Percentiles rank a stretch among this genome's conserved stretches.
phyloP scores from a whole-genome alignment of 2,329 filamentous ascomycete genomes.

The Chrysoporthe austroafricana region DNA sequence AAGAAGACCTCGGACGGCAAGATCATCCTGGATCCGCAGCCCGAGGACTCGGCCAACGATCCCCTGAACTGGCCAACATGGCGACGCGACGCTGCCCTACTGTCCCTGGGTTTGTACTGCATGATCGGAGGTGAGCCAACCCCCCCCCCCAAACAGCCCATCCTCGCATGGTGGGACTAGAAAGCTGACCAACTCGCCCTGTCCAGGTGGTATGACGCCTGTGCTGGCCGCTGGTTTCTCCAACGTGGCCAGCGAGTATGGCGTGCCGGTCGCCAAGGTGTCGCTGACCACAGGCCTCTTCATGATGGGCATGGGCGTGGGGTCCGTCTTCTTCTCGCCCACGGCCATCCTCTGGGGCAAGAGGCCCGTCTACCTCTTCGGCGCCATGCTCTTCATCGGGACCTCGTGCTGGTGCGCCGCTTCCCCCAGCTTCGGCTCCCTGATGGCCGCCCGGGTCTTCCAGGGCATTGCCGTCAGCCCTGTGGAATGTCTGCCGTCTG shows the following conservation, averaged over 20 bases:
- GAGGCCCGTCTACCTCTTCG: slow-evolving; percentile 82
- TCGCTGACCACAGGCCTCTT: slow-evolving; percentile 88
- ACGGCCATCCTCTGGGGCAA: slow-evolving; percentile 93
- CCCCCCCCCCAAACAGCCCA: not conserved
- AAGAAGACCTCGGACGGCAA: slow-evolving; percentile 79
- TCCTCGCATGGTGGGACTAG: not conserved
- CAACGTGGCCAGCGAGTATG: slow-evolving; percentile 69
- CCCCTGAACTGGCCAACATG: slow-evolving; percentile 89
- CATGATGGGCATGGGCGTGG: slow-evolving; percentile 90
- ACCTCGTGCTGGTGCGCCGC: slow-evolving; percentile 83
- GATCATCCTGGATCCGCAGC: slow-evolving; percentile 89
- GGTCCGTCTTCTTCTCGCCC: slow-evolving; percentile 81
- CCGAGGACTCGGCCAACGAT: slow-evolving; percentile 87
- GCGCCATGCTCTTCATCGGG: slow-evolving; percentile 75
- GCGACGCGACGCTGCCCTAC: slow-evolving; percentile 76
- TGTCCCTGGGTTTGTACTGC: slow-evolving; percentile 89
- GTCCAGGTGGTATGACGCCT: slow-evolving; percentile 76
- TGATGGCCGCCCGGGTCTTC: slow-evolving; percentile 81
- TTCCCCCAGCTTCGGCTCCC: slow-evolving; percentile 79
- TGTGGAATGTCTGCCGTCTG: slow-evolving; percentile 89
- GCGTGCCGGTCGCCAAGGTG: slow-evolving; percentile 71
- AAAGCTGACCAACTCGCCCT: not conserved
- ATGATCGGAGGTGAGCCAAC: slow-evolving; percentile 68
- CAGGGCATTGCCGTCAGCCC: slow-evolving; percentile 88
- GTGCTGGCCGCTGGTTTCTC: slow-evolving; percentile 88